These are phyloP conservation scores for Yarrowia sp. DNA, from an alignment of 805 yeast species.

Conservation along the genomic window DNA sequence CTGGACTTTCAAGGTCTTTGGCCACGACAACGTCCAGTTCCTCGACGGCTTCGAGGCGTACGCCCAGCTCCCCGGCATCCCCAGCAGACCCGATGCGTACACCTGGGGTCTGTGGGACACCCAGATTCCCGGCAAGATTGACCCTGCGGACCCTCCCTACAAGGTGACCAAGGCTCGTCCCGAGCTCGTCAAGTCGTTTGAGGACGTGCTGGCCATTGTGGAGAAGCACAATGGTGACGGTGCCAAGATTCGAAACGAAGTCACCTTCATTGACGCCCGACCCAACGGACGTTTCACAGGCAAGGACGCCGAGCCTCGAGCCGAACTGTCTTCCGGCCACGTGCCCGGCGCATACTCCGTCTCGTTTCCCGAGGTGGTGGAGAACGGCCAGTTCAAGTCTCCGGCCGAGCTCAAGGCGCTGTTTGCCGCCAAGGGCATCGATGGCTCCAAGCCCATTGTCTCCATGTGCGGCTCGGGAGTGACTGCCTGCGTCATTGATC, in stretches of 20 bases:
- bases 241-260: slow-evolving; percentile 35
- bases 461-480: slow-evolving; percentile 97
- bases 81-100: slow-evolving; percentile 27
- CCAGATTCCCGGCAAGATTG: slow-evolving; percentile 48
- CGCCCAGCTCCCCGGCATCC: slow-evolving; percentile 36
- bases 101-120: slow-evolving; percentile 38
- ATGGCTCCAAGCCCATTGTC: slow-evolving; percentile 60
- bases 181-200: slow-evolving; percentile 60
- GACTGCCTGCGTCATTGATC: slow-evolving; percentile 81
- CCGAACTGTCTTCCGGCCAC: slow-evolving; percentile 87
- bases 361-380: slow-evolving; percentile 62
- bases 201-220: slow-evolving; percentile 61
- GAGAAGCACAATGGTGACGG: slow-evolving; percentile 38
- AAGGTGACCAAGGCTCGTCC: slow-evolving; percentile 38
- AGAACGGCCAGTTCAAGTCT: slow-evolving; percentile 46
- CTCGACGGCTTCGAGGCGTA: slow-evolving; percentile 66
- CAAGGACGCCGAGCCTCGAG: slow-evolving; percentile 79
- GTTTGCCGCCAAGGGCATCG: slow-evolving; percentile 45
- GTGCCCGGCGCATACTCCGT: slow-evolving; percentile 73
- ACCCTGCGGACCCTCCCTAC: slow-evolving; percentile 30
- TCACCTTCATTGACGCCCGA: slow-evolving; percentile 76
- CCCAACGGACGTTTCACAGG: slow-evolving; percentile 73
- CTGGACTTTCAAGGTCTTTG: slow-evolving; percentile 81
- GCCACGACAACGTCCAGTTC: slow-evolving; percentile 65
- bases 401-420: slow-evolving; percentile 46